Evolutionary conservation across 2,329 filamentous ascomycete genomes (phyloP).

Genomic region (Cercospora nicotianae): DNA sequence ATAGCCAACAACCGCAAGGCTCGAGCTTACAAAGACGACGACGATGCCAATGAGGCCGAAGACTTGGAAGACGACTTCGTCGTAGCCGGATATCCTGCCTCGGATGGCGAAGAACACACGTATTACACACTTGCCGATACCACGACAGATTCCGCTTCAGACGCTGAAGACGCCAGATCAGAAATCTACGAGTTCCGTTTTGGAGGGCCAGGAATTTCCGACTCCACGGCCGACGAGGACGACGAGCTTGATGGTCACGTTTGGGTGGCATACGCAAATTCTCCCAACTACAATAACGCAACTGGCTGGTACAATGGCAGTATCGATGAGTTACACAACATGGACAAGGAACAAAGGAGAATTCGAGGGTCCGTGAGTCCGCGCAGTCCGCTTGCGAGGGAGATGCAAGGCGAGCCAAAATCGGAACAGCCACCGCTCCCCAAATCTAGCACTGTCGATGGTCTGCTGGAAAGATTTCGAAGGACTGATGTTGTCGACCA

Average conservation of each 20-base stretch:
- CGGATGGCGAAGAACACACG: constrained; percentile 36
- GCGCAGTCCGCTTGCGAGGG: constrained; percentile 18
- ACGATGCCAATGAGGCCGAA: constrained; percentile 28
- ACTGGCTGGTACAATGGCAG: constrained; percentile 38
- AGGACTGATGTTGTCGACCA: constrained; percentile 23
- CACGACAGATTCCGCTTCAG: constrained; percentile 32
- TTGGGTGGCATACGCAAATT: constrained; percentile 20
- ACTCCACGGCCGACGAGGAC: constrained; percentile 28
- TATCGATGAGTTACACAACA: constrained; percentile 34
- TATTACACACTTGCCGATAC: constrained; percentile 37
- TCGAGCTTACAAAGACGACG: constrained; percentile 33
- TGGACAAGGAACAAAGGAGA: constrained; percentile 10
- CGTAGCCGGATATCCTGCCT: constrained; percentile 32
- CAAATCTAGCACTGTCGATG: constrained; percentile 14
- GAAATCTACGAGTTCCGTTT: constrained; percentile 37
- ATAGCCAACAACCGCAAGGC: constrained; percentile 37
- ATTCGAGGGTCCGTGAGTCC: constrained; percentile 19
- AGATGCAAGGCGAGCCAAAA: not conserved
- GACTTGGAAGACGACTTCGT: constrained; percentile 35
- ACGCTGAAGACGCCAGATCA: constrained; percentile 28
- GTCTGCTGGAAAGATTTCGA: constrained; percentile 22
- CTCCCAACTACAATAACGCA: constrained; percentile 32
- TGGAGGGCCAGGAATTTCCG: constrained; percentile 19
- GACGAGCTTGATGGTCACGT: constrained; percentile 23
- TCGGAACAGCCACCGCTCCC: constrained; percentile 1